These are phyloP conservation scores for Cyphellophora attinorum DNA, from an alignment of 2,329 filamentous ascomycete genomes.

Conservation along the genomic window DNA sequence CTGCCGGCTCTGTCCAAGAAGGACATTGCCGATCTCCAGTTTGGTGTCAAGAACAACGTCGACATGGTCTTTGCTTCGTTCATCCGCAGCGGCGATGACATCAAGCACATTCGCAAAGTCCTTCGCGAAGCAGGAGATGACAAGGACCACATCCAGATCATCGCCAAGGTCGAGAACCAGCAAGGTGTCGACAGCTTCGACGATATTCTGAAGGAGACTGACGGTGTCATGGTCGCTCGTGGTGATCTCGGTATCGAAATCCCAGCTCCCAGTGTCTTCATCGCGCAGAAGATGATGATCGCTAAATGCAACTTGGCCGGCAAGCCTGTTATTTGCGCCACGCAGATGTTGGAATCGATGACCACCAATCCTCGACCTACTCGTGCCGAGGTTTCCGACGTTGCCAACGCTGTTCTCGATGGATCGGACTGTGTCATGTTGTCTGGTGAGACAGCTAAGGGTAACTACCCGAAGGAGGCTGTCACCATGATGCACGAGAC, in stretches of 20 bases:
- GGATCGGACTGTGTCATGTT: slow-evolving; percentile 99
- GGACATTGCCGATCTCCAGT: slow-evolving; percentile 86
- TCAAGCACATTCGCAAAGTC: slow-evolving; percentile 81
- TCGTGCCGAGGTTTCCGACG: slow-evolving; percentile 95
- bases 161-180: slow-evolving; percentile 99
- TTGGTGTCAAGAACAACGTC: slow-evolving; percentile 96
- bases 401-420: slow-evolving; percentile 95
- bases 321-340: slow-evolving; percentile 98
- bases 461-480: slow-evolving; percentile 82
- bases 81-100: slow-evolving; percentile 89
- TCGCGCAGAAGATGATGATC: slow-evolving; percentile 99
- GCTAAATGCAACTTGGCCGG: slow-evolving; percentile 99
- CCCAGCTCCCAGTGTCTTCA: slow-evolving; percentile 94
- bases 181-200: slow-evolving; percentile 99
- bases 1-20: slow-evolving; percentile 96
- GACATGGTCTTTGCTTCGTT: slow-evolving; percentile 99
- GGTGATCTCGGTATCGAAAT: slow-evolving; percentile 98
- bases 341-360: slow-evolving; percentile 99
- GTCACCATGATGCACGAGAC: slow-evolving; percentile 98
- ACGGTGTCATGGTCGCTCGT: slow-evolving; percentile 99
- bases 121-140: slow-evolving; percentile 64
- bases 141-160: slow-evolving; percentile 96
- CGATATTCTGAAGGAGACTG: slow-evolving; percentile 90
- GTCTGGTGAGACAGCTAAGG: slow-evolving; percentile 98
- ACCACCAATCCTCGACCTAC: slow-evolving; percentile 99